Evolutionary conservation across 139 green algal genomes (phyloP), one percentile per base, ranked within the genome.

Genomic region (Picochlorum sp.): DNA sequence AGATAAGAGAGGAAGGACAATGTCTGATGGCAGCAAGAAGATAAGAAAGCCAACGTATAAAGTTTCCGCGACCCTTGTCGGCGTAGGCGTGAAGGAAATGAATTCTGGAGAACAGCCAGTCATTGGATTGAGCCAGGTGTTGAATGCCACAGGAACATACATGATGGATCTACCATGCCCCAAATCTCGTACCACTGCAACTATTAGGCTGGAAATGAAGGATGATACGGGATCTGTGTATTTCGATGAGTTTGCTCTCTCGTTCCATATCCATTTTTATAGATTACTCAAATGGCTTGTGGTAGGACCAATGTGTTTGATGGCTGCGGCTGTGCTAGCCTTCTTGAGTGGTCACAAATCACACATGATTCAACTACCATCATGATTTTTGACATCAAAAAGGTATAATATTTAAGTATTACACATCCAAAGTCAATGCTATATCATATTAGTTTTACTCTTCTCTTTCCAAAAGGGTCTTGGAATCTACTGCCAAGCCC

Each of bases 241-340:
- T 54, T 37, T 54, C 2, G 91, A 98, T 63, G 77, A 87, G 50
- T 96, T 96, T 66, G 55, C 72, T 28, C 64, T 97, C 24, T 89
- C 79, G 53, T 97, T 98, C 75, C 88, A 98, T 78, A 79, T 95
- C 50, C 80, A 93, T 71, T 95, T 87, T 72, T 85, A 96, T 68
- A 84, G 85, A 28, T 59, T 90, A 40, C 62, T 93, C 14, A 94
- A 85, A 67, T 85, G 77, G 76, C 50, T 85, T 44, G 63, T 88
- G 33, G 75, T 58, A 0, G 28, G 75, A 18, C 84, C 84, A 6
- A 75, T 90, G 33, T 31, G 75, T 52, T 58, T 45, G 1, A 36
- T 30, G 20, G 68, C 59, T 13, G n/a, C 64, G 4, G 67, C 64
- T 13, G 33, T 78, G 30, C 20, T 47, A 12, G 39, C 39, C 39